Conservation (phyloP, 495 filamentous ascomycete genomes). For the Tetracladium marchalianum region DNA sequence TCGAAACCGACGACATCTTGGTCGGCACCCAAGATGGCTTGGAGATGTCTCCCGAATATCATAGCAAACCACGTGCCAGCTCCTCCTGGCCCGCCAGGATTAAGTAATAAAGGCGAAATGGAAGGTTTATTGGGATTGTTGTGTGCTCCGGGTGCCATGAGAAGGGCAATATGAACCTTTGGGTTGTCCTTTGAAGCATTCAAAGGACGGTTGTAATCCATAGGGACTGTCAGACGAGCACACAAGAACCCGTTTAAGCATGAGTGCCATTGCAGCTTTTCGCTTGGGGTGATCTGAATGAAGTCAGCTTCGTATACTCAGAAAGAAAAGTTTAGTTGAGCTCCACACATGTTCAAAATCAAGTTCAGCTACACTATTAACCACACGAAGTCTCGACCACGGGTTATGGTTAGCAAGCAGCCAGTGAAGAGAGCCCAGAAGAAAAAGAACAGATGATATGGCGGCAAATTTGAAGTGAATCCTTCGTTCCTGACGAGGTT, state of each 20-base stretch:
- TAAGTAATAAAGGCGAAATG: constrained; percentile 28
- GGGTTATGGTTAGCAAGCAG: too few relatives aligned
- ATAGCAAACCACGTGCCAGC: constrained; percentile 23
- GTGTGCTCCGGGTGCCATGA: constrained; percentile 17
- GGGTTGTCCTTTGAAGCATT: constrained; percentile 27
- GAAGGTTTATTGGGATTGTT: constrained; percentile 20
- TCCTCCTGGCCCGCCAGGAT: constrained; percentile 36
- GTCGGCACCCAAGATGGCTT: constrained; percentile 23
- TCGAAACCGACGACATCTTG: constrained; percentile 43
- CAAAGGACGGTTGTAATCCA: constrained; percentile 32
- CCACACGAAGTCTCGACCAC: too few relatives aligned
- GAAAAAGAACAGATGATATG: too few relatives aligned
- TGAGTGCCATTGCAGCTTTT: constrained; percentile 29
- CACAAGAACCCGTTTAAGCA: constrained; percentile 25
- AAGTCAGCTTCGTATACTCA: constrained; percentile 3
- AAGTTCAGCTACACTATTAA: neutral
- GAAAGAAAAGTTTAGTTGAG: neutral
- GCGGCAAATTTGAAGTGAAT: too few relatives aligned
- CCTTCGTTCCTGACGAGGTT: too few relatives aligned
- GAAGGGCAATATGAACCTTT: constrained; percentile 15
- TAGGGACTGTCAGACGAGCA: constrained; percentile 35
- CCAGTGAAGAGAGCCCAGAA: too few relatives aligned
- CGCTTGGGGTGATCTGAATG: constrained; percentile 31
- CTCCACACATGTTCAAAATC: neutral
- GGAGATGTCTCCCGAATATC: constrained; percentile 18